Base-by-base conservation (phyloP, 164 flowering plant genomes). In the Vitis amurensis region DNA sequence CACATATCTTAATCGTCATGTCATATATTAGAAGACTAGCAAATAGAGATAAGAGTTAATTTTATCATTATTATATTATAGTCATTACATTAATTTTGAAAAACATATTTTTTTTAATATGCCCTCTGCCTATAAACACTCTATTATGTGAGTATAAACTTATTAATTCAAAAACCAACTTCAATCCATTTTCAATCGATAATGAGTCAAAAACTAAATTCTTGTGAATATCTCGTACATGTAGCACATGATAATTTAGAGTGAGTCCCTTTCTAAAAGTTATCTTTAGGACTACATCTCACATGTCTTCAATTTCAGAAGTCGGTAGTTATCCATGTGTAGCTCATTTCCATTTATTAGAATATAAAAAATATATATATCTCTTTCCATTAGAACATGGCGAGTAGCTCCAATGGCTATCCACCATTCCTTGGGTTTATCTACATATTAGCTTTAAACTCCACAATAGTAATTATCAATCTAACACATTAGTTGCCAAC, bases 161-260 rank as follows among this genome's bases (percentile, higher is more conserved):
- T 68, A 59, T 68, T 59, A 11, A 58, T 16, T 68, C 71, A 57
- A 68, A 55, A 16, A 8, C 44, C 2, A 68, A 0, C 47, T 50
- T 58, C 11, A 68, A 15, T 9, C 71, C 71, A 48, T 3, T 31
- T 3, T 68, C 59, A 48, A 37, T 58, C 16, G 57, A 16, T 15
- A 59, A 59, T 10, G 37, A 3, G 15, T 64, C 56, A 0, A 2
- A 70, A 70, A 63, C 19, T 12, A 63, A 47, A 17, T 63, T 30
- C 16, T 63, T 63, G 3, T 61, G 4, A 37, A 70, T 44, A 44
- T 55, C 61, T 17, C 31, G 57, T 1, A 64, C 48, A 63, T 51
- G 27, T 6, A 70, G 37, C 9, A 63, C 55, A 47, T 9, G 47
- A 8, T 37, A 23, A 23, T 23, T 8, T 9, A 70, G 29, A 55